Conservation (phyloP, 2,329 filamentous ascomycete genomes). For the Aureobasidium sp. region DNA sequence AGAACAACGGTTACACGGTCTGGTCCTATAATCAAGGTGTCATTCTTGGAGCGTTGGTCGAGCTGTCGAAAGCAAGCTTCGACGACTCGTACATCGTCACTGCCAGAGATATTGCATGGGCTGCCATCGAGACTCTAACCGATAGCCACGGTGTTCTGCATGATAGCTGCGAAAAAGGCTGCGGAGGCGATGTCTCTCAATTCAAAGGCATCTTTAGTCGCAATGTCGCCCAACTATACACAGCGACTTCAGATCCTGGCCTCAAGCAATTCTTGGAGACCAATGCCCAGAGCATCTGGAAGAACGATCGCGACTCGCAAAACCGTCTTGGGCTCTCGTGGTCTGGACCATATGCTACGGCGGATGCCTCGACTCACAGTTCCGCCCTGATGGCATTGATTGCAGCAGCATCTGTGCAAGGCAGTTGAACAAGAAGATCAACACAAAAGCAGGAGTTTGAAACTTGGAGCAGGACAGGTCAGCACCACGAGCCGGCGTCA, state of each 20-base stretch:
- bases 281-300: constrained; percentile 61
- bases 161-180: constrained; percentile 34
- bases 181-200: constrained; percentile 37
- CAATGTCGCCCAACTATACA: constrained; percentile 54
- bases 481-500: background rate
- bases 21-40: constrained; percentile 57
- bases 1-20: constrained; percentile 32
- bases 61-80: constrained; percentile 39
- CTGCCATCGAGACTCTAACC: constrained; percentile 31
- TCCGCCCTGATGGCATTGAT: constrained; percentile 62
- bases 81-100: constrained; percentile 28
- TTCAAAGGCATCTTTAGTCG: constrained; percentile 69
- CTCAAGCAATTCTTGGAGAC: constrained; percentile 50
- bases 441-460: background rate
- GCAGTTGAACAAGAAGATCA: background rate
- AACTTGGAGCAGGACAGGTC: background rate
- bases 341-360: constrained; percentile 50
- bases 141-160: constrained; percentile 33
- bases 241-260: constrained; percentile 39
- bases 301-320: constrained; percentile 45
- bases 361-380: constrained; percentile 54
- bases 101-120: constrained; percentile 32
- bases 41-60: constrained; percentile 51
- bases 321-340: constrained; percentile 52
- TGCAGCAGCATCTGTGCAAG: constrained; percentile 40